Percentiles rank a stretch among this genome's conserved stretches.
These are phyloP conservation scores for Crithidia sp. DNA, from an alignment of 208 protist species.

Conservation along the genomic window DNA sequence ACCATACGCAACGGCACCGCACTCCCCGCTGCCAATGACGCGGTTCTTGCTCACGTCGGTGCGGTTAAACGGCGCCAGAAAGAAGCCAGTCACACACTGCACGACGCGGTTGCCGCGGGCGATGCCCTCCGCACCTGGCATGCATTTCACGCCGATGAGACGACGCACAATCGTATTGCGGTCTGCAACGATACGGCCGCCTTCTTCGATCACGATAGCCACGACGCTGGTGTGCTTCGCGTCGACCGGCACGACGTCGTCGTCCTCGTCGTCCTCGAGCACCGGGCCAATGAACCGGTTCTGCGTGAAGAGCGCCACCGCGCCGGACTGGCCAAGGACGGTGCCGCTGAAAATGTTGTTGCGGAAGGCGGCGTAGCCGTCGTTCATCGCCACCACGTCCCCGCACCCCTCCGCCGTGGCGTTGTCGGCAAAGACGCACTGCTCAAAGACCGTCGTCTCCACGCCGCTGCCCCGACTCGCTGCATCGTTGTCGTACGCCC, in stretches of 20 bases:
- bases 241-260: background rate
- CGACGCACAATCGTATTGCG: conserved; percentile 61
- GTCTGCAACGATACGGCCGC: conserved; percentile 37
- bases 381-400: conserved; percentile 65
- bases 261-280: background rate
- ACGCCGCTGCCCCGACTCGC: background rate
- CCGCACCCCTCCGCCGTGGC: conserved; percentile 37
- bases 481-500: background rate
- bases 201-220: conserved; percentile 55
- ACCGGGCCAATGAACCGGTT: conserved; percentile 52
- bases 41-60: conserved; percentile 63
- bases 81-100: conserved; percentile 42
- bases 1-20: conserved; percentile 62
- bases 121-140: conserved; percentile 51
- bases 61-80: conserved; percentile 57
- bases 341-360: conserved; percentile 75
- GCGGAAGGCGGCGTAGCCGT: conserved; percentile 60
- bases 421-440: conserved; percentile 74
- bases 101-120: conserved; percentile 56
- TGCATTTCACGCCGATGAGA: conserved; percentile 45
- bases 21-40: conserved; percentile 54
- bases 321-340: conserved; percentile 58
- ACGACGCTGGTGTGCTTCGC: conserved; percentile 11
- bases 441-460: conserved; percentile 48
- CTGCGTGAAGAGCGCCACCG: conserved; percentile 48